Percentiles rank a stretch among this genome's conserved stretches.
phyloP scores from a whole-genome alignment of 78 protist species.

The Isochrysis galbana region DNA sequence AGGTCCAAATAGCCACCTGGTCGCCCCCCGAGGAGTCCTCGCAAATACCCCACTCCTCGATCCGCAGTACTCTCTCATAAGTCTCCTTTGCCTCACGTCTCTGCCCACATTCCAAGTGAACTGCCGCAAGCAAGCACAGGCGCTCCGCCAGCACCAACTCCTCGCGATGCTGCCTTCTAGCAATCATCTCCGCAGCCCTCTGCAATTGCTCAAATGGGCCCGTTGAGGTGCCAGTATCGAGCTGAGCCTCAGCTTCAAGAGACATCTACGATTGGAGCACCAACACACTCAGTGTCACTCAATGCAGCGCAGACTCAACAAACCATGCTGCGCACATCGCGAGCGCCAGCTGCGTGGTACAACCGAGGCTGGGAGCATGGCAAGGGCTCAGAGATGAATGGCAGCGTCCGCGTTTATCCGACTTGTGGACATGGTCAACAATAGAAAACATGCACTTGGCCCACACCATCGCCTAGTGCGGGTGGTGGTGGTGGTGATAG shows the following conservation, averaged over 20 bases:
- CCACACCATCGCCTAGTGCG: no score
- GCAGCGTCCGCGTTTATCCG: no score
- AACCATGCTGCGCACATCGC: no score
- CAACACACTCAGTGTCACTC: no score
- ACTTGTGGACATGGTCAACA: no score
- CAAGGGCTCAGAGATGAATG: no score
- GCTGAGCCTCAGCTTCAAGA: neutral
- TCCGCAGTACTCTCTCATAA: neutral
- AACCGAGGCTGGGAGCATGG: no score
- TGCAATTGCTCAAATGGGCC: neutral
- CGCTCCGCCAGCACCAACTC: neutral
- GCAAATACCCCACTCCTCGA: neutral
- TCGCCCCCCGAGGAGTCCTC: neutral
- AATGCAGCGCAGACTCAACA: no score
- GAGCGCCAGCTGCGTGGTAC: no score
- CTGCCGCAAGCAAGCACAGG: neutral
- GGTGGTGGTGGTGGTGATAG: no score
- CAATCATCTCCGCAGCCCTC: neutral
- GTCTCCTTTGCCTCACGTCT: neutral
- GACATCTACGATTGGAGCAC: neutral
- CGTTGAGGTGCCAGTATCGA: neutral
- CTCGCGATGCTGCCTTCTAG: neutral
- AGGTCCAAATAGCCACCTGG: no score
- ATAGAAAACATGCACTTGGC: no score
- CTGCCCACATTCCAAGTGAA: neutral